Percentiles rank a stretch among this genome's conserved stretches.
Evolutionary conservation across 169 alveolate species (phyloP).

Genomic region (Plasmodium knowlesi): DNA sequence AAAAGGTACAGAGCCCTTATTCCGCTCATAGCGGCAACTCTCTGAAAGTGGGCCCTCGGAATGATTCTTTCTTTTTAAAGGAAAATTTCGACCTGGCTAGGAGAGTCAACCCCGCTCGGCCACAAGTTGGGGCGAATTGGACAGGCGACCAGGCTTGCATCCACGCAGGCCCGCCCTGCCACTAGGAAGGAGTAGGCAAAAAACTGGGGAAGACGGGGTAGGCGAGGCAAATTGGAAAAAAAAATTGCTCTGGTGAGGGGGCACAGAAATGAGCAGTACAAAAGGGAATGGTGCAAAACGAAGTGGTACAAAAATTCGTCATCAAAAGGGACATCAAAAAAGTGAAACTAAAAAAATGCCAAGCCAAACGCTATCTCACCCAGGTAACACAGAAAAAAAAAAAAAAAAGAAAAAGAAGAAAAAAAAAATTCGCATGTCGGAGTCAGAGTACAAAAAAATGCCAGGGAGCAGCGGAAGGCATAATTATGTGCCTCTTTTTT

Average conservation of each 20-base stretch:
- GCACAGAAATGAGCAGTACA: neutral
- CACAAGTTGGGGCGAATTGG: neutral
- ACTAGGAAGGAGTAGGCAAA: neutral
- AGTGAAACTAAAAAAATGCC: neutral
- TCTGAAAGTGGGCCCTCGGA: neutral
- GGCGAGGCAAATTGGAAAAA: neutral
- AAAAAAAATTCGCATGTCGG: neutral
- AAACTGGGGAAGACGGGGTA: neutral
- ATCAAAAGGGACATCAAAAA: neutral
- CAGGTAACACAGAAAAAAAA: neutral
- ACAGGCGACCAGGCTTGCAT: neutral
- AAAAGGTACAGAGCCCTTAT: conserved; percentile 27
- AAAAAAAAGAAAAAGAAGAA: neutral
- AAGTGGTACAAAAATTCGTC: neutral
- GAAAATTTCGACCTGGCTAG: neutral
- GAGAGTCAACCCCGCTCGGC: neutral
- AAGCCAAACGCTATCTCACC: neutral
- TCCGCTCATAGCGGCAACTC: neutral
- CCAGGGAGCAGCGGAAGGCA: neutral
- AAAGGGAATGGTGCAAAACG: neutral
- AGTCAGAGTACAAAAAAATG: neutral
- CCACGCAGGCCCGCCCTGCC: too few species aligned
- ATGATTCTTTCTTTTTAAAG: neutral
- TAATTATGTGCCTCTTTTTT: neutral
- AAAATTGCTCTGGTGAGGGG: neutral